Evolutionary conservation across 2,329 filamentous ascomycete genomes (phyloP), one percentile per base, ranked within the genome.

Genomic region (Aspergillus pseudoglaucus): DNA sequence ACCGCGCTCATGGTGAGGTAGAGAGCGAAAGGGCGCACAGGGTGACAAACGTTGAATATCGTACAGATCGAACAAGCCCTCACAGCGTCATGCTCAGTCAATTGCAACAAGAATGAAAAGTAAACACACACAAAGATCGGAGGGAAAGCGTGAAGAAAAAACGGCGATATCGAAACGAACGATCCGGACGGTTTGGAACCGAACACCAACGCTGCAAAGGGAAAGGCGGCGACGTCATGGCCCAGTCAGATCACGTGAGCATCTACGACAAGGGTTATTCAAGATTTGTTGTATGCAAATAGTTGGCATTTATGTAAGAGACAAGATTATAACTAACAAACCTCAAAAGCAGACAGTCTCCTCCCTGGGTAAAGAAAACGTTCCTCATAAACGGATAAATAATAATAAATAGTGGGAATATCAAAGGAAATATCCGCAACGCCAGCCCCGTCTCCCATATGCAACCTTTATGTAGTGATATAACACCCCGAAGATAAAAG

Each of bases 1-100:
- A 55, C 57, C 52, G 61, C 60, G 56, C 60, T 64, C 61, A 68
- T 65, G 47, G 53, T 54, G 17, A 38, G 32, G 10, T 33, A 22
- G 37, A 39, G 18, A 18, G 18, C 17, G 37, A 18, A 20, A 39
- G 37, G 18, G 37, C 37, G 17, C 18, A 20, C 37, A 39, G 10
- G 37, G 18, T 18, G 10, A 39, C 33, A 37, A 37, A 18, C n/a
- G 33, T 17, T 17, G n/a, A 37, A 17, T 37, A 39, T 5, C 17
- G 18, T 12, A 12, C n/a, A 39, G 18, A 18, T 18, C 18, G n/a
- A 39, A 12, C 17, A 39, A 39, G 37, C 7, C 15, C 37, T 39
- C 9, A 39, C 18, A 39, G 15, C 22, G 12, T 18, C 41, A 14
- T n/a, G 30, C 14, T 30, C 18, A 18, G n/a, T 30, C 15, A 15